Percentiles rank a stretch among this genome's conserved stretches.
These are phyloP conservation scores for Penicillium maclennaniae DNA, from an alignment of 495 filamentous ascomycete species.

Conservation along the genomic window DNA sequence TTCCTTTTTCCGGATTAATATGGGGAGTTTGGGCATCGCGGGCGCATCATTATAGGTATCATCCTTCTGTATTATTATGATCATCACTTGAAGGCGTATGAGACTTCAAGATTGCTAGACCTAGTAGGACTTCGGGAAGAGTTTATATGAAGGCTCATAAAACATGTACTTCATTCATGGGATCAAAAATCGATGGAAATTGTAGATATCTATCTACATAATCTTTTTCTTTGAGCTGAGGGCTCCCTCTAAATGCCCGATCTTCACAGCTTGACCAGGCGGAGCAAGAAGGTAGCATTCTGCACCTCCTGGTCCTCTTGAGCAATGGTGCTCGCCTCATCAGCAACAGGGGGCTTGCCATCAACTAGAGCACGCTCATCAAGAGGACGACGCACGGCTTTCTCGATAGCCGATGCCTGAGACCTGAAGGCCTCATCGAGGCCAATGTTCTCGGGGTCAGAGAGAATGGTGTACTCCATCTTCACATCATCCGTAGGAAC, in stretches of 20 bases:
- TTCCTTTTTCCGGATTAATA: neutral
- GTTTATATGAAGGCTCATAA: neutral
- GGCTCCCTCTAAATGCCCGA: neutral
- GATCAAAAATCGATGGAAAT: neutral
- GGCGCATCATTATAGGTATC: conserved; percentile 2
- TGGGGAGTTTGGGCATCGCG: neutral
- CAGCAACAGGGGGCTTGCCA: conserved; percentile 55
- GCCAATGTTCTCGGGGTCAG: conserved; percentile 72
- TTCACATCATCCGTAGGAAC: conserved; percentile 79
- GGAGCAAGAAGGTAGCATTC: conserved; percentile 79
- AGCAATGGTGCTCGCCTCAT: conserved; percentile 61
- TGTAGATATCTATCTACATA: conserved; percentile 14
- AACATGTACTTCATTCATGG: conserved; percentile 12
- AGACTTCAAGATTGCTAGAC: neutral
- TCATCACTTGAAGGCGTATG: neutral
- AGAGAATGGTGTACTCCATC: conserved; percentile 75
- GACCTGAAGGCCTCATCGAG: conserved; percentile 69
- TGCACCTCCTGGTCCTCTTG: conserved; percentile 90
- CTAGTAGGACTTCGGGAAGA: neutral
- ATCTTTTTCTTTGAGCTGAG: neutral
- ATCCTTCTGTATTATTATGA: neutral
- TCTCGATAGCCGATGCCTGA: conserved; percentile 66
- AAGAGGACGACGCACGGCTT: conserved; percentile 73
- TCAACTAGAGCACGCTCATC: conserved; percentile 67
- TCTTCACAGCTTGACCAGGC: conserved; percentile 69